Conservation (phyloP, 2,329 filamentous ascomycete species). For the Fusarium sterilihyphosum region DNA sequence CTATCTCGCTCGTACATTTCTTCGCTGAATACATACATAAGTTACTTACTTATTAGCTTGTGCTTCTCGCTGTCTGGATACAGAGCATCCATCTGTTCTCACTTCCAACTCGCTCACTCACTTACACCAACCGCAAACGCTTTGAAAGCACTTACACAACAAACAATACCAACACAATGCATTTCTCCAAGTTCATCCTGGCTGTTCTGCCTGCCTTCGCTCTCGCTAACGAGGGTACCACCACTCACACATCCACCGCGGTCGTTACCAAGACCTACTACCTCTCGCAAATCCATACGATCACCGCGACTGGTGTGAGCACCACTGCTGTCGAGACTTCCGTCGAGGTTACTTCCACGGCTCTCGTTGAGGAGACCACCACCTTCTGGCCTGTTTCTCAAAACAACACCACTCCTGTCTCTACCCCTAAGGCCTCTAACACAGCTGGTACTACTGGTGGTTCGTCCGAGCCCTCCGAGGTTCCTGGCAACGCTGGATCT, state of each 20-base stretch:
- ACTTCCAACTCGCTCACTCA: slow-evolving; percentile 27
- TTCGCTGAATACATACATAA: slow-evolving; percentile 30
- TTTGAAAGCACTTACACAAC: slow-evolving; percentile 41
- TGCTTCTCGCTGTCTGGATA: slow-evolving; percentile 38
- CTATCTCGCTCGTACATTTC: slow-evolving; percentile 45
- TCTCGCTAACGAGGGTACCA: slow-evolving; percentile 53
- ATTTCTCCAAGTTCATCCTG: slow-evolving; percentile 55
- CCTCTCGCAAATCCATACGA: slow-evolving; percentile 58
- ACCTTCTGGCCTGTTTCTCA: slow-evolving; percentile 35
- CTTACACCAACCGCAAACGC: slow-evolving; percentile 28
- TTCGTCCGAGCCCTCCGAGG: slow-evolving; percentile 47
- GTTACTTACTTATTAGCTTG: slow-evolving; percentile 13
- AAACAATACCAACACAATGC: slow-evolving; percentile 47
- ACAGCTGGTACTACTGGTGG: slow-evolving; percentile 37
- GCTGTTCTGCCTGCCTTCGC: slow-evolving; percentile 65
- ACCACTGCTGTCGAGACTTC: slow-evolving; percentile 44
- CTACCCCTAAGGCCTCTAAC: slow-evolving; percentile 33
- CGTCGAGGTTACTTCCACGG: slow-evolving; percentile 20
- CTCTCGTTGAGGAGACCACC: slow-evolving; percentile 28
- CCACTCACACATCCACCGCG: slow-evolving; percentile 61
- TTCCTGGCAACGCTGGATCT: slow-evolving; percentile 54
- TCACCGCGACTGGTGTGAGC: slow-evolving; percentile 46
- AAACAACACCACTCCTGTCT: slow-evolving; percentile 45
- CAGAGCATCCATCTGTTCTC: slow-evolving; percentile 41
- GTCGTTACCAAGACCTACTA: slow-evolving; percentile 63